A percentile compares a stretch with the other conserved stretches of the same genome.
Conservation (phyloP, 306 rosid genomes). For the Cucurbita maxima region DNA sequence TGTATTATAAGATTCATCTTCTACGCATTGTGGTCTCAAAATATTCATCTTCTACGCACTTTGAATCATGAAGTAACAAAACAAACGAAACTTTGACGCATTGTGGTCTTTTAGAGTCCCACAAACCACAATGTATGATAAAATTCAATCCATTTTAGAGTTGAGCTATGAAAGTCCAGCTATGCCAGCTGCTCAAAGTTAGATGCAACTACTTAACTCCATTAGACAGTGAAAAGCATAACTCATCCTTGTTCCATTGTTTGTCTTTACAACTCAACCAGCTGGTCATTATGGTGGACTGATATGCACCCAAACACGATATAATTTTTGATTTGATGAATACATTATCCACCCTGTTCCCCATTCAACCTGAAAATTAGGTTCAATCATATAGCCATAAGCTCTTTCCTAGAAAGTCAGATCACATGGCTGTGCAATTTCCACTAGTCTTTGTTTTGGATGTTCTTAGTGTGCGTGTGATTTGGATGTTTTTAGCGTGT, state of each 20-base stretch:
- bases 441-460: neutral
- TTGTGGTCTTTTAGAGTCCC: neutral
- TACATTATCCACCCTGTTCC: neutral
- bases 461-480: too few species aligned
- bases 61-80: too few species aligned
- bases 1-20: neutral
- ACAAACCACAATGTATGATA: neutral
- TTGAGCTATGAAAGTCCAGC: neutral
- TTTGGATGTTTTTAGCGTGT: neutral
- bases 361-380: neutral
- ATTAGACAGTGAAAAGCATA: neutral
- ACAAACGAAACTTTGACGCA: neutral
- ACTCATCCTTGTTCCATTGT: neutral
- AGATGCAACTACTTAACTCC: neutral
- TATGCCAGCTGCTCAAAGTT: conserved; percentile 5
- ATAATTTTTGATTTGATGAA: neutral
- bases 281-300: neutral
- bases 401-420: neutral
- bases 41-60: too few species aligned
- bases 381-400: neutral
- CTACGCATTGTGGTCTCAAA: too few species aligned
- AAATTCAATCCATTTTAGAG: neutral
- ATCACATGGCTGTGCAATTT: neutral
- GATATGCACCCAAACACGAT: neutral
- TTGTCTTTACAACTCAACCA: neutral